Evolutionary conservation across 2,329 filamentous ascomycete species (phyloP), one percentile per base, ranked within the genome.

Genomic region (Colletotrichum gloeosporioides): DNA sequence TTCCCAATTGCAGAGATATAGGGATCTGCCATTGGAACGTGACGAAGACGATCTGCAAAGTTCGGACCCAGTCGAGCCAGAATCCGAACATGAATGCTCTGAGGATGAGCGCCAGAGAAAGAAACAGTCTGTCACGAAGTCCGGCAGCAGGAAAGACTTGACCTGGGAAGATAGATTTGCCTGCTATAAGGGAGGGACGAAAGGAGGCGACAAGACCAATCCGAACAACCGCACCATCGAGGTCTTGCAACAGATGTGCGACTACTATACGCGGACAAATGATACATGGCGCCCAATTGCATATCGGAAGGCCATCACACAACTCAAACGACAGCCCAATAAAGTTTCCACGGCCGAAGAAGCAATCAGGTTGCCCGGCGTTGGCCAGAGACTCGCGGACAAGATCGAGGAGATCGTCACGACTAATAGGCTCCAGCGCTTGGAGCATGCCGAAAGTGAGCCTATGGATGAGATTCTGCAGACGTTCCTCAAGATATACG

Each of bases 331-430:
- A 64, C 93, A 96, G 77, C 82, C 86, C 0, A 80, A 79, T 64
- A 93, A 92, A 81, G 90, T 98, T 75, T 87, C 84, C 6, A 96
- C 93, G 0, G 92, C 90, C 74, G 89, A 92, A 65, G 90, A 98
- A 82, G 96, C 96, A 0, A 85, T 89, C 13, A 83, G 85, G 3
- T 88, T 98, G 1, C 92, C 92, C 1, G 90, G 89, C 74, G 92
- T 98, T 44, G 96, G 96, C 9, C 80, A 88, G 13, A 90, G 95
- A 2, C 86, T 98, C 2, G 96, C 96, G 0, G 88, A 90, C 31
- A 98, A 98, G 83, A 97, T 99, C 78, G 95, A 97, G 80, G 96
- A 98, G 82, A 98, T 98, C 59, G 95, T 92, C 3, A 88, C 89
- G 53, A 98, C 95, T 0, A 90, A 95, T 80, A 88, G 89, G 31